phyloP scores from a whole-genome alignment of 495 filamentous ascomycete genomes.

The Acidiella bohemica region DNA sequence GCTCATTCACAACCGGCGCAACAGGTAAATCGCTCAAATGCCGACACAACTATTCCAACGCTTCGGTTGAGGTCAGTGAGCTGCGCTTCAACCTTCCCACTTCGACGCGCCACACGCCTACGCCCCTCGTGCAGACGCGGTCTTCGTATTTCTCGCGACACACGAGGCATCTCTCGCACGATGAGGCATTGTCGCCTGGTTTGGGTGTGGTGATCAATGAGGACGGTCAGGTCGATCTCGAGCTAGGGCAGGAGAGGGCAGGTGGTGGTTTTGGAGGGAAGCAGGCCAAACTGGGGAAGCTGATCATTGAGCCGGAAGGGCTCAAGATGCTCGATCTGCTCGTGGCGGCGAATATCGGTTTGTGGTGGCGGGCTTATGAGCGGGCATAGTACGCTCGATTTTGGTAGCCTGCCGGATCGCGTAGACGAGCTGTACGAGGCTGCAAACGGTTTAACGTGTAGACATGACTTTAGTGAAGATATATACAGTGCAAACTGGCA shows the following conservation, averaged over 20 bases:
- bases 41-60: conserved; percentile 47
- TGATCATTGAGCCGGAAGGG: conserved; percentile 81
- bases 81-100: conserved; percentile 72
- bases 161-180: background rate
- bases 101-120: background rate
- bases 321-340: conserved; percentile 91
- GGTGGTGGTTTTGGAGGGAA: conserved; percentile 74
- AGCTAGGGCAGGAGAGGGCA: conserved; percentile 60
- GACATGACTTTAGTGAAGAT: background rate
- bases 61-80: conserved; percentile 53
- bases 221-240: conserved; percentile 48
- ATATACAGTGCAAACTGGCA: no score
- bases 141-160: conserved; percentile 22
- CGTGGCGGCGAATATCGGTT: conserved; percentile 76
- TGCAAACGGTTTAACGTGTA: background rate
- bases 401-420: no score
- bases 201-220: conserved; percentile 7
- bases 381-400: no score
- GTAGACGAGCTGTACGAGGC: background rate
- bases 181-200: background rate
- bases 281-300: conserved; percentile 81
- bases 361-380: conserved; percentile 90
- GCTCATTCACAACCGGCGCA: conserved; percentile 65
- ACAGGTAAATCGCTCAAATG: conserved; percentile 63
- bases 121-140: conserved; percentile 2